Conservation (phyloP, 1,139 yeast species). For the Yamadazyma oceani region DNA sequence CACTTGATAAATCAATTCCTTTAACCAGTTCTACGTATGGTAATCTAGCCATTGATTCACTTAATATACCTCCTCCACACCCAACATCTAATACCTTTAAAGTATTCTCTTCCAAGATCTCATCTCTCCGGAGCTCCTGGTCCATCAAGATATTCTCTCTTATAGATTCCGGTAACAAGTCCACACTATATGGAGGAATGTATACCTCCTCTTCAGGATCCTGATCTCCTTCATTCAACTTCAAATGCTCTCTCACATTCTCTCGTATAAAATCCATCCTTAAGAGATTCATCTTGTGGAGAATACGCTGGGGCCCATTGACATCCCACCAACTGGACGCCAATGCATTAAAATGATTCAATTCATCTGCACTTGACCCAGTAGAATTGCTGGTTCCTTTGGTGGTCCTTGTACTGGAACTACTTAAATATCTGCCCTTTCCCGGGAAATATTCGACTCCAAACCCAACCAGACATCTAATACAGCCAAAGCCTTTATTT, state of each 20-base stretch:
- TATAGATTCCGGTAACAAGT: conserved; percentile 60
- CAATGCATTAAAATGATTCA: conserved; percentile 76
- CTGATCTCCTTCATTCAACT: conserved; percentile 38
- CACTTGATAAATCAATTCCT: conserved; percentile 84
- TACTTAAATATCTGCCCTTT: no score
- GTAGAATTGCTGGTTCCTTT: conserved; percentile 27
- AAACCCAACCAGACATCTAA: no score
- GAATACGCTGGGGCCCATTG: conserved; percentile 85
- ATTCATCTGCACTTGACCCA: conserved; percentile 49
- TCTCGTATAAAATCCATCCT: conserved; percentile 83
- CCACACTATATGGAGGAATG: conserved; percentile 75
- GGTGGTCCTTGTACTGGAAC: no score
- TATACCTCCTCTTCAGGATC: conserved; percentile 52
- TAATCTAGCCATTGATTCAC: conserved; percentile 84
- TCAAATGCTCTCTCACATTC: conserved; percentile 50
- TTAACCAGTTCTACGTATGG: conserved; percentile 60
- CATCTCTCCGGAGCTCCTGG: conserved; percentile 45
- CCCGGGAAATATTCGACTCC: no score
- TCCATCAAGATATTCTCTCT: conserved; percentile 48
- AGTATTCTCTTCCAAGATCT: conserved; percentile 32
- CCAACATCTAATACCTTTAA: conserved; percentile 81
- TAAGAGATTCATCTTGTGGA: conserved; percentile 90
- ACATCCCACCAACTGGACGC: conserved; percentile 98
- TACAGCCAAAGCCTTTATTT: no score
- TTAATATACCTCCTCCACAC: conserved; percentile 94